Conservation (phyloP, 2,329 filamentous ascomycete species). For the Ramularia collo-cygni region DNA sequence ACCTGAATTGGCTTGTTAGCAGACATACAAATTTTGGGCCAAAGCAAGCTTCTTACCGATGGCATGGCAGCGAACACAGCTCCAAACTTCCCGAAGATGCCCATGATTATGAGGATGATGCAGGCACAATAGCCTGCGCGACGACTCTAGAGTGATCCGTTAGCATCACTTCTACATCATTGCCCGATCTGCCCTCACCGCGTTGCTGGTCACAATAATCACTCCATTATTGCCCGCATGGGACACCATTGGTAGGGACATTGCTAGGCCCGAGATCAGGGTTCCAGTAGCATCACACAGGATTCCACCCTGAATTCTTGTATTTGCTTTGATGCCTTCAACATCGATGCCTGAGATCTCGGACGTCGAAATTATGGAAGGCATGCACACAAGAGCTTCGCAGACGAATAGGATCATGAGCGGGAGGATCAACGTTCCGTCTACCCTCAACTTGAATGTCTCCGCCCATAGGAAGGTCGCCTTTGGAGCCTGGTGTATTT, state of each 20-base stretch:
- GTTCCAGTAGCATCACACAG: conserved; percentile 15
- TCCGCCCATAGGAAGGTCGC: conserved; percentile 14
- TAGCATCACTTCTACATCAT: background rate
- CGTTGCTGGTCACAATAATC: conserved; percentile 18
- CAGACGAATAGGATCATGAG: conserved; percentile 18
- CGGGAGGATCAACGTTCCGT: conserved; percentile 14
- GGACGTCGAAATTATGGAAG: conserved; percentile 14
- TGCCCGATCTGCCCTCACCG: conserved; percentile 8
- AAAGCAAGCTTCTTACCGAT: conserved; percentile 2
- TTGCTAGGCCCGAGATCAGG: conserved; percentile 11
- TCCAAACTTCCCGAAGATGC: conserved; percentile 14
- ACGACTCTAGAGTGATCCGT: conserved; percentile 9
- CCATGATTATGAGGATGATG: conserved; percentile 14
- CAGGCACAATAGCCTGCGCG: conserved; percentile 15
- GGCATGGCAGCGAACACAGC: conserved; percentile 17
- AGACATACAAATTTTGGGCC: background rate
- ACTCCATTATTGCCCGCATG: conserved; percentile 18
- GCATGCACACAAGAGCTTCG: conserved; percentile 18
- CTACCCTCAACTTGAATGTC: conserved; percentile 15
- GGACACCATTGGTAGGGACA: conserved; percentile 16
- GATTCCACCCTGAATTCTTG: conserved; percentile 18
- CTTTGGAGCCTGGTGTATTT: conserved; percentile 13
- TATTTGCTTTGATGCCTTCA: conserved; percentile 15
- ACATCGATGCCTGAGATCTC: conserved; percentile 13
- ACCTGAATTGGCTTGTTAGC: background rate